Base-by-base conservation (phyloP, 495 filamentous ascomycete genomes). In the Apodospora peruviana region DNA sequence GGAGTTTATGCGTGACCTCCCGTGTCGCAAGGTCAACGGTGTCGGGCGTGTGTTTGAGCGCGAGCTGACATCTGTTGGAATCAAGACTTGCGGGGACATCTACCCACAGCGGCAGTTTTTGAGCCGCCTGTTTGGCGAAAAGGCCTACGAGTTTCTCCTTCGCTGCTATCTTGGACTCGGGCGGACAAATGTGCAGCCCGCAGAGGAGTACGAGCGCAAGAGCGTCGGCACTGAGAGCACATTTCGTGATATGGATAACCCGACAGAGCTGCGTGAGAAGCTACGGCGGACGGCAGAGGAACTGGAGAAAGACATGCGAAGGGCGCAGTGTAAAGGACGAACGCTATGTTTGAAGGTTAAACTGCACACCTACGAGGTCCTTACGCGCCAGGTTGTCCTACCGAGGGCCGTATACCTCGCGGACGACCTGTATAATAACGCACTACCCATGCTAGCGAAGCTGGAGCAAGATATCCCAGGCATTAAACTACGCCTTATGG, bases 221-320 rank as follows among this genome's bases (percentile, higher is more conserved):
- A 94, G 87, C 53, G 85, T 99, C 4, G 91, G 93, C 24, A 96
- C 91, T 0, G 93, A 99, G 67, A 83, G 81, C 40, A 98, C 93
- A 0, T 98, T 98, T 51, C 76, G 81, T 39, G 94, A 96, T 21
- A 82, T 96, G 53, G 73, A 75, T 14, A 80, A 83, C 40, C 79
- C 80, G 18, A 69, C 68, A 5, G 81, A 84, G 48, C 72, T 97
- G 14, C 74, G 87, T 10, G 81, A 80, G 21, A 96, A 95, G 62
- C 75, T 99, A 3, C 79, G 83, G 34, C 74, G 69, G 63, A 88
- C 80, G 2, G 88, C 94, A 0, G 85, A 91, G 51, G 93, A 96
- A 62, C 71, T 99, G 16, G 90, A 95, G 63, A 85, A 87, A 53
- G 94, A 97, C 60, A 73, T 97, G 57, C 64, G 69, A n/a, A 78